Evolutionary conservation across 805 yeast genomes (phyloP).

Genomic region (Saturnispora gosingensis): DNA sequence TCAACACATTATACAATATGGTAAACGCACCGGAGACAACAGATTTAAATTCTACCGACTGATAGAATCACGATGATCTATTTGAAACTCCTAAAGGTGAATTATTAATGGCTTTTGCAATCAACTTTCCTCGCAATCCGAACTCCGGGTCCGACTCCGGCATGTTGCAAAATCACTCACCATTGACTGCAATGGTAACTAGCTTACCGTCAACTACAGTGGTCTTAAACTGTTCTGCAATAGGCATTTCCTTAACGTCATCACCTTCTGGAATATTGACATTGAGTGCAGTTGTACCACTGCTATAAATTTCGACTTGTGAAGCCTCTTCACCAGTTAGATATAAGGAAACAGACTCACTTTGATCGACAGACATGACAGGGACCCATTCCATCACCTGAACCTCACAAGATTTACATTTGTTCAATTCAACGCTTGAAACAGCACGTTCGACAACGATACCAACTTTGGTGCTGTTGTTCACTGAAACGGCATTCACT

Average conservation of each 20-base stretch:
- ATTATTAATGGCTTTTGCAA: neutral
- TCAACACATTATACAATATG: neutral
- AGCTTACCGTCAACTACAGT: conserved; percentile 51
- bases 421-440: conserved; percentile 81
- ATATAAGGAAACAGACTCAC: conserved; percentile 78
- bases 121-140: neutral
- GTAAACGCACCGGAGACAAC: neutral
- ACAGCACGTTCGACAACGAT: conserved; percentile 77
- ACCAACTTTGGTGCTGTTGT: conserved; percentile 63
- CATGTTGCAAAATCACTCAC: neutral
- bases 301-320: conserved; percentile 69
- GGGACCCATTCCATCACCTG: conserved; percentile 82
- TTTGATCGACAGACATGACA: conserved; percentile 77
- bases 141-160: conserved; percentile 10
- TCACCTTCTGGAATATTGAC: conserved; percentile 71
- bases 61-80: neutral
- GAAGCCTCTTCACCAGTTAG: conserved; percentile 5
- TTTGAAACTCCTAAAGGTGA: neutral
- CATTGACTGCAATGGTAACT: conserved; percentile 68
- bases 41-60: neutral
- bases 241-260: conserved; percentile 71
- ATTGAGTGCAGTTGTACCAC: conserved; percentile 78
- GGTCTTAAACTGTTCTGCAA: conserved; percentile 90
- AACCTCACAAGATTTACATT: conserved; percentile 69
- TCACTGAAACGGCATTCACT: conserved; percentile 77